phyloP scores from a whole-genome alignment of 805 yeast genomes.

The Ogataea parapolymorpha region DNA sequence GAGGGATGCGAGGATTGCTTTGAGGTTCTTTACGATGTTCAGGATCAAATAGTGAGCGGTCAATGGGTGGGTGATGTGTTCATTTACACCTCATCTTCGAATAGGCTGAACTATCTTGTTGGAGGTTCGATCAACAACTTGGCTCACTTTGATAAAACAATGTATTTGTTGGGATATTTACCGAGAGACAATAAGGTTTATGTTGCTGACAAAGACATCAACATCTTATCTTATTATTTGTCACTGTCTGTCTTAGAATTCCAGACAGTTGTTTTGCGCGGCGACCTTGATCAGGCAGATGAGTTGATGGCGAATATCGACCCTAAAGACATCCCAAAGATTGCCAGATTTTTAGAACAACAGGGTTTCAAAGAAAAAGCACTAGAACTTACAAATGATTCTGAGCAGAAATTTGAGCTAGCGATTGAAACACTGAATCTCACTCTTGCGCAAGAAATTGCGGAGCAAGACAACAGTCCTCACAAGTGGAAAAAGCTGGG shows the following conservation, averaged over 20 bases:
- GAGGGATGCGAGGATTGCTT: slow-evolving; percentile 89
- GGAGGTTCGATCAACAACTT: slow-evolving; percentile 91
- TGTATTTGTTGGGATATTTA: slow-evolving; percentile 84
- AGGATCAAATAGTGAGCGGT: slow-evolving; percentile 81
- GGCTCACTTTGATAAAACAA: slow-evolving; percentile 86
- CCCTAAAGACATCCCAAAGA: slow-evolving; percentile 65
- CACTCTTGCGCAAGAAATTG: slow-evolving; percentile 65
- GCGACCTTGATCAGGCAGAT: slow-evolving; percentile 83
- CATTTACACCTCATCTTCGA: slow-evolving; percentile 80
- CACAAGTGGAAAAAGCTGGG: slow-evolving; percentile 91
- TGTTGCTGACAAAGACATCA: slow-evolving; percentile 86
- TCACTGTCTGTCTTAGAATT: slow-evolving; percentile 87
- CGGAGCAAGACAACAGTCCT: slow-evolving; percentile 49
- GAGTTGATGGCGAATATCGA: slow-evolving; percentile 61
- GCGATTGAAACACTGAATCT: slow-evolving; percentile 77
- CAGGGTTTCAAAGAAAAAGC: slow-evolving; percentile 88
- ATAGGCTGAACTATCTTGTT: slow-evolving; percentile 89
- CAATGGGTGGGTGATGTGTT: slow-evolving; percentile 98
- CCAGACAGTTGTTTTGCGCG: slow-evolving; percentile 93
- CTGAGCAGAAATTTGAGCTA: slow-evolving; percentile 88
- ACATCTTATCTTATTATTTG: slow-evolving; percentile 74
- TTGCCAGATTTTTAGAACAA: slow-evolving; percentile 90
- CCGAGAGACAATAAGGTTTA: slow-evolving; percentile 89
- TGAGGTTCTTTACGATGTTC: slow-evolving; percentile 77
- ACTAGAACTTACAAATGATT: slow-evolving; percentile 74